Evolutionary conservation across 495 filamentous ascomycete genomes (phyloP), one percentile per base, ranked within the genome.

Genomic region (Tuber calosporum): DNA sequence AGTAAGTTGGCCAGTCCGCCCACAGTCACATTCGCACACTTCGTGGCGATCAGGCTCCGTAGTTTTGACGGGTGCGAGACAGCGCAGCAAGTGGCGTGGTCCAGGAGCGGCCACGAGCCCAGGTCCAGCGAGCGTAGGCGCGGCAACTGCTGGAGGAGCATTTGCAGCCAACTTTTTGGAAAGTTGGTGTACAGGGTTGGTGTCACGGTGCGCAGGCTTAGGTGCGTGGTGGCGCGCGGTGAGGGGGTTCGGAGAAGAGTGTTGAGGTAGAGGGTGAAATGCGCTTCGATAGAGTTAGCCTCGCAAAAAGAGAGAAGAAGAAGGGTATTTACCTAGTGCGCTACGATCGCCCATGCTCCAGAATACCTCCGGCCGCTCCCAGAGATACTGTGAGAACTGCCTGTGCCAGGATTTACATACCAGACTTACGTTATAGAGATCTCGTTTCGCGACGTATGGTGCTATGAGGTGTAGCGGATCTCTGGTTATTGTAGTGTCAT

Each of bases 181-280:
- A 80, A 73, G 7, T 36, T 1, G 22, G 79, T 71, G 68, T 81
- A 81, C 22, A 81, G 66, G 11, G 74, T 58, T 8, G 72, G 5
- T 9, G 41, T 70, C 15, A 74, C 72, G 72, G 22, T 4, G 4
- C n/a, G 40, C 7, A 75, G 37, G 9, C 43, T 74, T 22, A 73
- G 53, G 20, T 38, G 34, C 4, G 15, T 69, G 1, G 75, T 73
- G 39, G 37, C 41, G 13, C 68, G 58, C 20, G 75, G 70, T 0
- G 38, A 30, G 37, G 74, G 72, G n/a, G 40, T 69, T 7, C 41
- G 58, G 8, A 76, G 73, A 17, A 82, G 53, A 19, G 66, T 66
- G 1, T 69, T 74, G 22, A 82, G 72, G 69, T 75, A 76, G 3
- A 74, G 26, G 36, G 80, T 66, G 53, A 83, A 80, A 68, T 73